Evolutionary conservation across 805 yeast genomes (phyloP).

Genomic region (Ogataea thermomethanolica): DNA sequence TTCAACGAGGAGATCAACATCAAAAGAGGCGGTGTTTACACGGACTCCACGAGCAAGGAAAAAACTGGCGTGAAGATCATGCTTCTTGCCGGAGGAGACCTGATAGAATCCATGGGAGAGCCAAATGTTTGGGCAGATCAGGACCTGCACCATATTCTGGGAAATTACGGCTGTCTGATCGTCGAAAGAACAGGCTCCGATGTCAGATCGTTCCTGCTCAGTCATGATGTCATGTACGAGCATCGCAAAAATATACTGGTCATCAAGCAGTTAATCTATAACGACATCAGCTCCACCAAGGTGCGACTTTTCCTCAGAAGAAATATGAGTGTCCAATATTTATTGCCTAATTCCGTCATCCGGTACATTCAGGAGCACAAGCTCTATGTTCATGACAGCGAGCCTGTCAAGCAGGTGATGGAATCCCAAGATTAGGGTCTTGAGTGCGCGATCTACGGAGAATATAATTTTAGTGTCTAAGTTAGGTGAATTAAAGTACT

Average conservation of each 20-base stretch:
- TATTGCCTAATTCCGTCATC: slow-evolving; percentile 90
- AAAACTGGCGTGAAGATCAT: slow-evolving; percentile 79
- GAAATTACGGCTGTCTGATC: slow-evolving; percentile 92
- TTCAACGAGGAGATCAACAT: slow-evolving; percentile 93
- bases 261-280: slow-evolving; percentile 92
- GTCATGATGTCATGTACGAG: slow-evolving; percentile 97
- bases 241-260: slow-evolving; percentile 91
- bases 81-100: slow-evolving; percentile 96
- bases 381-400: slow-evolving; percentile 78
- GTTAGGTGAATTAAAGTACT: not conserved
- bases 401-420: slow-evolving; percentile 89
- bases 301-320: slow-evolving; percentile 88
- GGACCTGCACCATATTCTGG: slow-evolving; percentile 91
- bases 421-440: slow-evolving; percentile 26
- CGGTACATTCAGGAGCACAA: slow-evolving; percentile 92
- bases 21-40: slow-evolving; percentile 77
- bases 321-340: slow-evolving; percentile 94
- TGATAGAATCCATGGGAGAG: slow-evolving; percentile 99
- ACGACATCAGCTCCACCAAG: slow-evolving; percentile 93
- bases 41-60: slow-evolving; percentile 52
- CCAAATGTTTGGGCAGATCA: slow-evolving; percentile 98
- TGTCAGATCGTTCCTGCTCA: slow-evolving; percentile 84
- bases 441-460: not conserved
- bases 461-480: not conserved
- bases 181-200: slow-evolving; percentile 97